A percentile compares a stretch with the other conserved stretches of the same genome.
phyloP scores from a whole-genome alignment of 192 early-diverging fungal genomes.

The Entrophospora sp. region DNA sequence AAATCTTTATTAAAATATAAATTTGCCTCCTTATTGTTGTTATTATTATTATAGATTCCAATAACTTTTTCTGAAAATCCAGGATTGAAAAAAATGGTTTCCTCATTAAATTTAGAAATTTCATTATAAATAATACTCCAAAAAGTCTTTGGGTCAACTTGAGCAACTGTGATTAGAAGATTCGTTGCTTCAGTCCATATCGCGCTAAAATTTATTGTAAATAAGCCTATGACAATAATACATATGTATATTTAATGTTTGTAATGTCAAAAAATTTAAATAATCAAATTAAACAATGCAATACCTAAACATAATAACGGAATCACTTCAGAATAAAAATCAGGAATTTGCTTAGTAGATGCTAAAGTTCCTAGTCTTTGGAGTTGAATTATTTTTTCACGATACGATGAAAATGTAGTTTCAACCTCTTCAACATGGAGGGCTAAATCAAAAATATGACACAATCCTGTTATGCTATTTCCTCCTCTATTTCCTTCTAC shows the following conservation, averaged over 20 bases:
- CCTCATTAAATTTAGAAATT: slow-evolving; percentile 51
- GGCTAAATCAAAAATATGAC: slow-evolving; percentile 45
- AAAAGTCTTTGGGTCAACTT: slow-evolving; percentile 41
- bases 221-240: slow-evolving; percentile 40
- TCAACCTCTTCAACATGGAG: slow-evolving; percentile 57
- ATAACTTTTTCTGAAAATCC: slow-evolving; percentile 35
- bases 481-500: slow-evolving; percentile 22
- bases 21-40: slow-evolving; percentile 20
- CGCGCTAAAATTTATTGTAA: slow-evolving; percentile 74
- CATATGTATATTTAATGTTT: too few relatives aligned
- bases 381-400: slow-evolving; percentile 74
- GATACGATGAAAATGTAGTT: slow-evolving; percentile 52
- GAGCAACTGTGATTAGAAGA: slow-evolving; percentile 44
- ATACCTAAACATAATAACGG: slow-evolving; percentile 60
- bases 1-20: slow-evolving; percentile 25
- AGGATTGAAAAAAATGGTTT: slow-evolving; percentile 46
- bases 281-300: neutral
- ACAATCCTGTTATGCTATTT: slow-evolving; percentile 25
- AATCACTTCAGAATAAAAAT: slow-evolving; percentile 57
- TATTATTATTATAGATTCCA: slow-evolving; percentile 20
- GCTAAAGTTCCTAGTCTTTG: slow-evolving; percentile 61
- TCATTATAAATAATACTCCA: slow-evolving; percentile 54
- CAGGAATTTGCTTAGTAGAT: slow-evolving; percentile 51
- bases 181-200: slow-evolving; percentile 73
- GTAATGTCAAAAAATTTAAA: too few relatives aligned